These are phyloP conservation scores for Amylocarpus encephaloides DNA, from an alignment of 2,329 filamentous ascomycete genomes.

Conservation along the genomic window DNA sequence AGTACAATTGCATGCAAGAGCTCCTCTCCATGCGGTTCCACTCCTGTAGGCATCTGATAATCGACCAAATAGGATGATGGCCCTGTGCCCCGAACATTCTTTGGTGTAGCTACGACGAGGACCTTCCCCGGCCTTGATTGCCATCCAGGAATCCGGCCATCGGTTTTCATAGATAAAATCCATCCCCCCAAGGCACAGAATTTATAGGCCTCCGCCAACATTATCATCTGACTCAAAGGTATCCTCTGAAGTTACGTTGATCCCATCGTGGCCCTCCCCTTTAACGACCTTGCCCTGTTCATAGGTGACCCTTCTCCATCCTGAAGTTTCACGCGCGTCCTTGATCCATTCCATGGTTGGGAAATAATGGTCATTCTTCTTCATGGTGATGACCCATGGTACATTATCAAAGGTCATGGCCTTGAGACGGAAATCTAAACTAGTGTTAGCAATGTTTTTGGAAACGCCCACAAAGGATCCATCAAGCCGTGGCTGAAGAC, in stretches of 20 bases:
- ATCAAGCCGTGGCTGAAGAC: slow-evolving; percentile 26
- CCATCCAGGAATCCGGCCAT: not conserved
- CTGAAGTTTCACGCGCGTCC: slow-evolving; percentile 50
- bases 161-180: no score
- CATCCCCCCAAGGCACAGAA: no score
- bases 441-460: slow-evolving; percentile 10
- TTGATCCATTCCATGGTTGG: slow-evolving; percentile 66
- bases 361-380: slow-evolving; percentile 98
- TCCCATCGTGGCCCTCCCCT: slow-evolving; percentile 43
- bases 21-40: no score
- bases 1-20: no score
- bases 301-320: slow-evolving; percentile 59
- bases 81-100: no score
- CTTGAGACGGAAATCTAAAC: slow-evolving; percentile 79
- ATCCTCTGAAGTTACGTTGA: slow-evolving; percentile 26
- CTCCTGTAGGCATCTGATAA: no score
- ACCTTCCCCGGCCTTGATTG: no score
- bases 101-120: no score
- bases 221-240: slow-evolving; percentile 23
- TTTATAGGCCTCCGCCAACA: slow-evolving; percentile 6
- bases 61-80: no score
- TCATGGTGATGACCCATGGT: slow-evolving; percentile 99
- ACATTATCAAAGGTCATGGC: slow-evolving; percentile 99
- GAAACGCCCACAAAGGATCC: slow-evolving; percentile 10
- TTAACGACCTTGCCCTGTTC: slow-evolving; percentile 47